Evolutionary conservation across 2,329 filamentous ascomycete species (phyloP), one percentile per base, ranked within the genome.

Genomic region (Colletotrichum cereale): DNA sequence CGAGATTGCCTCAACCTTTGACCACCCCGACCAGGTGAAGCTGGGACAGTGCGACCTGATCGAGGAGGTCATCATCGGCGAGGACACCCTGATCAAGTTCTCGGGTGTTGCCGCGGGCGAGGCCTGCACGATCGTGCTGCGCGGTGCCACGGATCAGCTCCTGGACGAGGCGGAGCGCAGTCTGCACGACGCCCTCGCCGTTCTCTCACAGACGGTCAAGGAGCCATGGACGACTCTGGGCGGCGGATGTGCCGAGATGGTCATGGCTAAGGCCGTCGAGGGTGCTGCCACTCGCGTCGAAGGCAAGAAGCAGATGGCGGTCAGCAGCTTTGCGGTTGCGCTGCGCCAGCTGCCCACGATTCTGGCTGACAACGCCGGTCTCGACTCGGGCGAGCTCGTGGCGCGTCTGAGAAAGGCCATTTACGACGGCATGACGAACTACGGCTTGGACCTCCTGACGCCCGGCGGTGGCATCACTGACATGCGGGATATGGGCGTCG

Each of bases 261-360:
- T 97, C 76, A 99, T 99, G 96, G 94, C 96, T 75, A 97, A 98
- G 87, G 96, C 96, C 10, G 96, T 99, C 29, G 96, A 98, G 80
- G 93, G 93, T 73, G 94, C 94, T 6, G 95, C 95, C 29, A 95
- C 97, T 73, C 96, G 97, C 78, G 93, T 97, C 10, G 95, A 96
- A 76, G 96, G 96, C 81, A 99, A 99, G 91, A 96, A 96, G 83
- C 95, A 97, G 77, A 88, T 98, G 78, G 96, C 96, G 2, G 96
- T 98, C 26, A 92, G 95, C 74, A 90, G 94, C 5, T 99, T 98
- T 80, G 93, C 96, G 31, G 88, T 92, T 69, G 96, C 96, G 38
- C 88, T 99, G 72, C 91, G 95, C 78, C 96, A 99, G 82, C 87
- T 99, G 64, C 96, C 96, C 8, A 99, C 96, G 11, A 98, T 98